These are phyloP conservation scores for Suillus placidus DNA, from an alignment of 768 basidiomycete genomes.

Conservation along the genomic window DNA sequence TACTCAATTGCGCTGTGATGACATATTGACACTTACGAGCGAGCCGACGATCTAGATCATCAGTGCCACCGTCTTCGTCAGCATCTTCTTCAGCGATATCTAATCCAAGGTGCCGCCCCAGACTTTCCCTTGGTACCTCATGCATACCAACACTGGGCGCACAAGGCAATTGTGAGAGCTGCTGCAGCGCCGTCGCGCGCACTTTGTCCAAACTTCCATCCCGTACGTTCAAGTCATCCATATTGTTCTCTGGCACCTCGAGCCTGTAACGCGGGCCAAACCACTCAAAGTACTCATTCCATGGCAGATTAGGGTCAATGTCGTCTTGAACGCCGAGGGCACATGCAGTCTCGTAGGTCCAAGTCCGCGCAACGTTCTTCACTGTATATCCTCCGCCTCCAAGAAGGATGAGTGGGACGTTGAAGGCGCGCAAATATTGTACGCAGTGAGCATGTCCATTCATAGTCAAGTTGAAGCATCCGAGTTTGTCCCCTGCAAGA, in stretches of 20 bases:
- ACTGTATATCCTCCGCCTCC: constrained; percentile 98
- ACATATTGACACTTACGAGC: constrained; percentile 56
- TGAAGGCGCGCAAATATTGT: constrained; percentile 78
- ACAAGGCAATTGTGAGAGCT: constrained; percentile 59
- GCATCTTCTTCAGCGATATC: constrained; percentile 45
- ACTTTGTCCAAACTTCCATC: constrained; percentile 82
- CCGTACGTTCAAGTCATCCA: constrained; percentile 89
- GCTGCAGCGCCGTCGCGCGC: constrained; percentile 62
- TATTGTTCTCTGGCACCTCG: constrained; percentile 89
- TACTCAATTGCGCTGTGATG: not conserved
- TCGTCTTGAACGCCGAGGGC: constrained; percentile 84
- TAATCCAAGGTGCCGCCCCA: constrained; percentile 66
- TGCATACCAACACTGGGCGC: constrained; percentile 90
- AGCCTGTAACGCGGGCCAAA: constrained; percentile 94
- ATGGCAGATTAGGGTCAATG: constrained; percentile 78
- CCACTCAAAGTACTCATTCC: constrained; percentile 95
- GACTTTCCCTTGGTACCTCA: constrained; percentile 71
- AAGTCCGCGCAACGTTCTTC: constrained; percentile 92
- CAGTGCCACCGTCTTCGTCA: constrained; percentile 46
- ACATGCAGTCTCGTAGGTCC: constrained; percentile 97
- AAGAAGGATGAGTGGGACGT: constrained; percentile 86
- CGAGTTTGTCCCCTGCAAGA: constrained; percentile 91
- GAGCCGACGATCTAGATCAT: constrained; percentile 69
- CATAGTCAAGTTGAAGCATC: constrained; percentile 96
- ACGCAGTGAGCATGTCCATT: constrained; percentile 93